Conservation (phyloP, 2,329 filamentous ascomycete genomes). For the Fusarium sp. region DNA sequence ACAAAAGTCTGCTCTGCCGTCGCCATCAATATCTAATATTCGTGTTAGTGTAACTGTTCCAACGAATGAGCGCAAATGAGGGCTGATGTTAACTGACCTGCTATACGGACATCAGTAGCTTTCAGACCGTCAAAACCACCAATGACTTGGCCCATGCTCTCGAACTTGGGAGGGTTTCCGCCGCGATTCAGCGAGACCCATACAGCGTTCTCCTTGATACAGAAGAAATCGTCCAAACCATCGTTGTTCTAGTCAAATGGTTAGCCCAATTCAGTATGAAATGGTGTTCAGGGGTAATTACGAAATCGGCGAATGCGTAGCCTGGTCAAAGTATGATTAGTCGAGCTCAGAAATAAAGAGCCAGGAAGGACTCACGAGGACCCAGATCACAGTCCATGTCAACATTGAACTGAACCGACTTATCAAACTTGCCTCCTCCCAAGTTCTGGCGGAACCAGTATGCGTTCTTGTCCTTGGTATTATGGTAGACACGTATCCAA, state of each 20-base stretch:
- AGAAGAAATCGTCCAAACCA: neutral
- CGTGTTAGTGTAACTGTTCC: neutral
- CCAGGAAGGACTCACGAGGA: neutral
- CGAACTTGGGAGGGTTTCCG: neutral
- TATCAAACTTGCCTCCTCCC: neutral
- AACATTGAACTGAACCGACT: neutral
- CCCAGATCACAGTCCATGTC: neutral
- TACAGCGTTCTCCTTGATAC: neutral
- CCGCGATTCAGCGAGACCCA: neutral
- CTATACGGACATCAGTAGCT: neutral
- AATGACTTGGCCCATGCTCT: neutral
- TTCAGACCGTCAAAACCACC: neutral
- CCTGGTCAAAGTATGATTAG: neutral
- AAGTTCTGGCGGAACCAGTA: neutral
- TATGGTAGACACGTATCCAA: neutral
- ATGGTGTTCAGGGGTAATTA: neutral
- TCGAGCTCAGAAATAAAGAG: no score
- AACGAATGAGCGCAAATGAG: fast-evolving
- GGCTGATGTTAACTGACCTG: neutral
- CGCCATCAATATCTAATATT: neutral
- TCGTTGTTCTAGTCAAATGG: neutral
- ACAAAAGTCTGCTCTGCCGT: neutral
- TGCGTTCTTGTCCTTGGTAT: neutral
- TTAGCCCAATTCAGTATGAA: neutral
- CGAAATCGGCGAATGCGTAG: neutral